phyloP scores from a whole-genome alignment of 2,329 filamentous ascomycete genomes.

The Talaromyces sp. region DNA sequence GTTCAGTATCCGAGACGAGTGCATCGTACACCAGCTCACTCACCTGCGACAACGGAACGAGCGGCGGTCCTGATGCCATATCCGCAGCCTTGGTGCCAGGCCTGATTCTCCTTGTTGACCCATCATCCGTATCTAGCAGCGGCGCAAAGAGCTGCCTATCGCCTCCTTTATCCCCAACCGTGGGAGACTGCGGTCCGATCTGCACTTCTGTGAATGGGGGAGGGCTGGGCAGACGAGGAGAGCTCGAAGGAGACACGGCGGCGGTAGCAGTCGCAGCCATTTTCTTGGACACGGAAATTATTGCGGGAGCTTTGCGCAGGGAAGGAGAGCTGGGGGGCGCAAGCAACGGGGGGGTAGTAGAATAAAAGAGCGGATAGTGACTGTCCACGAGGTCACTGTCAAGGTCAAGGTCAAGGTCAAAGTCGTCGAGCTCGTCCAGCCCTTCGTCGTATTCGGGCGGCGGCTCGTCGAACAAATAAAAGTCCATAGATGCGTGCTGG shows the following conservation, averaged over 20 bases:
- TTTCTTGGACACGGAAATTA: conserved; percentile 21
- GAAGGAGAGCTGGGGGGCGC: conserved; percentile 23
- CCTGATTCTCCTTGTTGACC: conserved; percentile 77
- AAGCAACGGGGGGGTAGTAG: conserved; percentile 29
- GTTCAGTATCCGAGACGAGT: not conserved
- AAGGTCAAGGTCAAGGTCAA: conserved; percentile 9
- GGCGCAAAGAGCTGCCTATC: conserved; percentile 39
- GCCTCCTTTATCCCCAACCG: conserved; percentile 57
- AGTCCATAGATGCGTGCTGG: conserved; percentile 7
- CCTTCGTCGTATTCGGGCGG: not conserved
- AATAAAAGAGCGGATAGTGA: conserved; percentile 8
- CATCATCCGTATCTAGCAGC: conserved; percentile 60
- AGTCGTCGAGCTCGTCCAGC: conserved; percentile 12
- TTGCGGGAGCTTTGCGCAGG: conserved; percentile 5
- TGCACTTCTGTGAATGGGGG: conserved; percentile 94
- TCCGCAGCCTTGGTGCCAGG: conserved; percentile 87
- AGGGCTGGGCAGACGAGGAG: conserved; percentile 87
- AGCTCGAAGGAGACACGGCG: conserved; percentile 58
- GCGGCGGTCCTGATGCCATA: conserved; percentile 85
- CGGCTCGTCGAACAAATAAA: conserved; percentile 14
- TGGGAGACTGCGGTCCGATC: conserved; percentile 72
- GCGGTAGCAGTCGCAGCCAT: conserved; percentile 33
- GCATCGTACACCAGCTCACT: conserved; percentile 23
- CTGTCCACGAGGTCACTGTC: not conserved
- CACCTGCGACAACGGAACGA: conserved; percentile 81